A percentile compares a stretch with the other conserved stretches of the same genome.
Evolutionary conservation across 2,329 filamentous ascomycete genomes (phyloP).

Genomic region (Cyclaneusma minus): DNA sequence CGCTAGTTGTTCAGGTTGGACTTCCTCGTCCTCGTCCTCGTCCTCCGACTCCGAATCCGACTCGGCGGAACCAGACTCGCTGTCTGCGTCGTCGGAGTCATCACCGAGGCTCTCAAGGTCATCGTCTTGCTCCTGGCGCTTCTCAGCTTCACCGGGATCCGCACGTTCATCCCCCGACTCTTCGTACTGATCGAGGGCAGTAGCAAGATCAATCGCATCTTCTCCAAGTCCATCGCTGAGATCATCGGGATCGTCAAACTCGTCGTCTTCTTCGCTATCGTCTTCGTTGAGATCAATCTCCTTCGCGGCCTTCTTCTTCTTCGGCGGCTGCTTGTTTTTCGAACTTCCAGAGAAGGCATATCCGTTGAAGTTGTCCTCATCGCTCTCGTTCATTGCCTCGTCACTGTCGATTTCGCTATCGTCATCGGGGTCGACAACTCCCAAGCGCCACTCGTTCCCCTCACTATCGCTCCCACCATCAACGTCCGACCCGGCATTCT

Average conservation of each 20-base stretch:
- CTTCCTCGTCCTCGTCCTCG: conserved; percentile 29
- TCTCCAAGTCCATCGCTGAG: conserved; percentile 51
- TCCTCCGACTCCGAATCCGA: conserved; percentile 40
- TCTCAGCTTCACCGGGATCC: conserved; percentile 64
- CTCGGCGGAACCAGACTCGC: conserved; percentile 25
- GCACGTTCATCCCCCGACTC: conserved; percentile 42
- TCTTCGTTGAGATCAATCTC: conserved; percentile 35
- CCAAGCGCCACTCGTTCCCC: conserved; percentile 52
- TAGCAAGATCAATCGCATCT: conserved; percentile 22
- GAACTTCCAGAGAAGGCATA: conserved; percentile 47
- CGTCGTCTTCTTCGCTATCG: conserved; percentile 19
- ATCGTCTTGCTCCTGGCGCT: conserved; percentile 18
- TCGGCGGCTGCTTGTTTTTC: conserved; percentile 33
- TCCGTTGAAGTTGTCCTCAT: conserved; percentile 54
- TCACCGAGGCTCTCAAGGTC: conserved; percentile 19
- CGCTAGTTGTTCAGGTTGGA: conserved; percentile 35
- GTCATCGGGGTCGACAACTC: conserved; percentile 47
- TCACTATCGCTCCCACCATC: conserved; percentile 52
- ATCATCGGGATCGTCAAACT: conserved; percentile 62
- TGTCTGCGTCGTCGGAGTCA: conserved; percentile 22
- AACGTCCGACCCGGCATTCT: conserved; percentile 21
- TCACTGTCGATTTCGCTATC: conserved; percentile 58
- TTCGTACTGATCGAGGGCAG: conserved; percentile 15
- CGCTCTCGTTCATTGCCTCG: conserved; percentile 55
- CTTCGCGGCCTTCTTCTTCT: conserved; percentile 28